These are phyloP conservation scores for Fonsecaea multimorphosa DNA, from an alignment of 2,329 filamentous ascomycete genomes.

Conservation along the genomic window DNA sequence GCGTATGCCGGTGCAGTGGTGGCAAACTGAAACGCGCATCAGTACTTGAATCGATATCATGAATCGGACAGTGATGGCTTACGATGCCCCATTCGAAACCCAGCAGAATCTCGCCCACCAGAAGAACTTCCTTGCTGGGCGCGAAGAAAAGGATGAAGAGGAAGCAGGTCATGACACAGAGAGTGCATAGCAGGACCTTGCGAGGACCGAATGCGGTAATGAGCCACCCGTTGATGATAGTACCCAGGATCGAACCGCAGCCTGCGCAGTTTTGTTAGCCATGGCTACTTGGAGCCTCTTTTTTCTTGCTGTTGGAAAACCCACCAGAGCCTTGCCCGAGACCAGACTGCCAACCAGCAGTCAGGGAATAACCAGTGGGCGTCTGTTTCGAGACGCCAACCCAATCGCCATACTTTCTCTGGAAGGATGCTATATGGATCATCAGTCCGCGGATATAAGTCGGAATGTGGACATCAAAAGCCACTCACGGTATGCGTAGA, in stretches of 20 bases:
- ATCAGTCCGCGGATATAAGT: background rate
- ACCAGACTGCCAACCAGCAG: slow-evolving; percentile 34
- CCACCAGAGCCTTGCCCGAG: slow-evolving; percentile 24
- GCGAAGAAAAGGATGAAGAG: slow-evolving; percentile 61
- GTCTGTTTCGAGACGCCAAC: slow-evolving; percentile 25
- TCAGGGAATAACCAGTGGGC: slow-evolving; percentile 25
- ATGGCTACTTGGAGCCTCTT: background rate
- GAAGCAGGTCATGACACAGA: slow-evolving; percentile 54
- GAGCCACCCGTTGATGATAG: slow-evolving; percentile 59
- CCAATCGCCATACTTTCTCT: slow-evolving; percentile 27
- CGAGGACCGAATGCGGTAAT: slow-evolving; percentile 55
- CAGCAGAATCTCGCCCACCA: slow-evolving; percentile 57
- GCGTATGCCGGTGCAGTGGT: slow-evolving; percentile 43
- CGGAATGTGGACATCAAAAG: background rate
- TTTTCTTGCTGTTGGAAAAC: background rate
- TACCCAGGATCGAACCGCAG: slow-evolving; percentile 65
- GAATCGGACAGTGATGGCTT: slow-evolving; percentile 30
- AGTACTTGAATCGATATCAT: background rate
- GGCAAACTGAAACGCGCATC: slow-evolving; percentile 53
- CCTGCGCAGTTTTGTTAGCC: slow-evolving; percentile 44
- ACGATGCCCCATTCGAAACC: slow-evolving; percentile 45
- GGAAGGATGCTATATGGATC: slow-evolving; percentile 23
- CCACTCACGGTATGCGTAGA: slow-evolving; percentile 54
- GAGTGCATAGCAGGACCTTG: slow-evolving; percentile 56
- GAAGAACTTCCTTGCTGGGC: slow-evolving; percentile 52